A percentile compares a stretch with the other conserved stretches of the same genome.
Evolutionary conservation across 1,284 basidiomycete species (phyloP).

Genomic region (Malassezia arunalokei): DNA sequence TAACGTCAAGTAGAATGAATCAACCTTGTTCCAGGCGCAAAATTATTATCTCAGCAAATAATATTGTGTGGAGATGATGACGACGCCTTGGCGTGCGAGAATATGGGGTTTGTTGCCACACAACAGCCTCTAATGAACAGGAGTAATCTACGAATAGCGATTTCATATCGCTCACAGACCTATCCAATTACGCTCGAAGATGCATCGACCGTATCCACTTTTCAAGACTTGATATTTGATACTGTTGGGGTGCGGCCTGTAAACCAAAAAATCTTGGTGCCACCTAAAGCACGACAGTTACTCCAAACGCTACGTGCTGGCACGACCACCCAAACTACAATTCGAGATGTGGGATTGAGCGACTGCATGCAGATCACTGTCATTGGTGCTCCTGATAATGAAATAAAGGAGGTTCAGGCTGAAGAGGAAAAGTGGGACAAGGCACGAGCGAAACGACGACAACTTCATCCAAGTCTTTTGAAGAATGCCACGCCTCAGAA

Average conservation of each 20-base stretch:
- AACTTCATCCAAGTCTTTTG: slow-evolving; percentile 35
- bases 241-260: neutral
- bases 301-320: neutral
- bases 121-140: neutral
- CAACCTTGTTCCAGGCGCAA: too few species aligned
- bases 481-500: slow-evolving; percentile 20
- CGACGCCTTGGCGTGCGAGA: too few species aligned
- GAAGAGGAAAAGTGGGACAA: slow-evolving; percentile 17
- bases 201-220: neutral
- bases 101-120: too few species aligned
- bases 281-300: neutral
- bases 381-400: neutral
- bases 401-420: neutral
- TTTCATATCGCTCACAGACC: neutral
- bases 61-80: too few species aligned
- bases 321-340: neutral
- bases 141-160: neutral
- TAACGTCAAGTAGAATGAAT: too few species aligned
- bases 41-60: too few species aligned
- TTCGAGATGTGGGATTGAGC: neutral
- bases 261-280: slow-evolving; percentile 9
- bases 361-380: slow-evolving; percentile 1
- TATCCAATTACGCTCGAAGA: neutral
- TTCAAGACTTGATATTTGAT: slow-evolving; percentile 1
- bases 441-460: slow-evolving; percentile 21